Base-by-base conservation (phyloP, 768 basidiomycete species). In the Mycena alexandri region DNA sequence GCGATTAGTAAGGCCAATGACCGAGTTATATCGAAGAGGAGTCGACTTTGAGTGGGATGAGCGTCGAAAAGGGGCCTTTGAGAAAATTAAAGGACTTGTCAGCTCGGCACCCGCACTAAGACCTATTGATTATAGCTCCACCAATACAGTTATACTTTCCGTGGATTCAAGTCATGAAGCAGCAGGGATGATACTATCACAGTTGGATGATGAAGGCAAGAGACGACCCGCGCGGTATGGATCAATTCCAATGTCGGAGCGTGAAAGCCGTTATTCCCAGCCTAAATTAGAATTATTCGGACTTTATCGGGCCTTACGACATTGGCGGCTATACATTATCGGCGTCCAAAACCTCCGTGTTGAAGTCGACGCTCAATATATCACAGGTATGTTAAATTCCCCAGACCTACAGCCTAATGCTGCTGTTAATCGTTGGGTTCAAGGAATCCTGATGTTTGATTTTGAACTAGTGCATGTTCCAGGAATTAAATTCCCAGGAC, bases 271-370 rank as follows among this genome's bases (percentile, higher is more conserved):
- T 2, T 84, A 79, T 63, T 82, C 79, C 0, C 82, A 84, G 61
- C 68, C 79, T 0, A 83, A 84, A 54, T 21, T 80, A 1, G 81
- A 84, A 70, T 69, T 84, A 0, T 84, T 78, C 69, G 77, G 82
- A 1, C 44, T 82, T 0, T 81, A 72, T 58, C 68, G 75, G 0
- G 76, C 79, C 22, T 14, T 58, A 12, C 43, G 56, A 17, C 58
- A 60, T 16, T 60, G 58, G 46, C 3, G n/a, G n/a, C n/a, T n/a
- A n/a, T n/a, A n/a, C n/a, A n/a, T n/a, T n/a, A n/a, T n/a, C n/a
- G n/a, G n/a, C n/a, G n/a, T n/a, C n/a, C n/a, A n/a, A n/a, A n/a
- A n/a, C n/a, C n/a, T n/a, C n/a, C n/a, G n/a, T n/a, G n/a, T n/a
- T n/a, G n/a, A n/a, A n/a, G n/a, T n/a, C n/a, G n/a, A n/a, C n/a